Conservation (phyloP, 2,329 filamentous ascomycete genomes). For the Neonectria coccinea region DNA sequence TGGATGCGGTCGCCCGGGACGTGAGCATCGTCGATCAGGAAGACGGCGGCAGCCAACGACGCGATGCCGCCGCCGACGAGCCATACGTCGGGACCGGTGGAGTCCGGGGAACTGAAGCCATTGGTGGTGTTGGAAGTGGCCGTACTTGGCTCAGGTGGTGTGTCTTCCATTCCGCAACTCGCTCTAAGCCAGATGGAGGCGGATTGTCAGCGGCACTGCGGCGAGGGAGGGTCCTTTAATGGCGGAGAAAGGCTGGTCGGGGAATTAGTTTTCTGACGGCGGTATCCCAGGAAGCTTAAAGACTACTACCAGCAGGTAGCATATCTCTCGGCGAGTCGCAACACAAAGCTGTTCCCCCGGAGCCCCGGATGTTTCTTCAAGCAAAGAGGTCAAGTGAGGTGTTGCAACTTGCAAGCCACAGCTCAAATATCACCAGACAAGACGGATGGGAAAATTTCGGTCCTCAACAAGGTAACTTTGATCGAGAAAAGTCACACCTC, state of each 20-base stretch:
- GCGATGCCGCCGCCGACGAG: conserved; percentile 46
- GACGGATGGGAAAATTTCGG: conserved; percentile 23
- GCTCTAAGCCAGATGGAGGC: conserved; percentile 30
- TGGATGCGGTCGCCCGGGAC: conserved; percentile 43
- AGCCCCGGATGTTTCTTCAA: conserved; percentile 2
- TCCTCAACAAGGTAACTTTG: conserved; percentile 2
- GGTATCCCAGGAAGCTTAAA: conserved; percentile 15
- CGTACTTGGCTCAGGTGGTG: conserved; percentile 16
- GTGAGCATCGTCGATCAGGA: conserved; percentile 42
- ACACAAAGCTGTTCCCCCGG: conserved; percentile 2
- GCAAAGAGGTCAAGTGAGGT: conserved; percentile 9
- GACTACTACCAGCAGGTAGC: not conserved
- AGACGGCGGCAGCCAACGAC: conserved; percentile 43
- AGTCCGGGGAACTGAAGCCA: conserved; percentile 14
- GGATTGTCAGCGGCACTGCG: conserved; percentile 32
- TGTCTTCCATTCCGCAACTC: conserved; percentile 23
- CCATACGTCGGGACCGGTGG: conserved; percentile 37
- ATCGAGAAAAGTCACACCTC: not conserved
- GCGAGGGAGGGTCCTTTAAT: conserved; percentile 27
- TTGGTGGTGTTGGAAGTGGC: conserved; percentile 31
- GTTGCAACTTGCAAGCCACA: not conserved
- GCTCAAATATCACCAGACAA: conserved; percentile 34
- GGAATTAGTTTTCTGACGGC: conserved; percentile 22
- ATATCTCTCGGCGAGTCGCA: conserved; percentile 5
- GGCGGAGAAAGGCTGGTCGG: conserved; percentile 19